phyloP scores from a whole-genome alignment of 1,139 yeast genomes.

The Nakaseomyces sp. region DNA sequence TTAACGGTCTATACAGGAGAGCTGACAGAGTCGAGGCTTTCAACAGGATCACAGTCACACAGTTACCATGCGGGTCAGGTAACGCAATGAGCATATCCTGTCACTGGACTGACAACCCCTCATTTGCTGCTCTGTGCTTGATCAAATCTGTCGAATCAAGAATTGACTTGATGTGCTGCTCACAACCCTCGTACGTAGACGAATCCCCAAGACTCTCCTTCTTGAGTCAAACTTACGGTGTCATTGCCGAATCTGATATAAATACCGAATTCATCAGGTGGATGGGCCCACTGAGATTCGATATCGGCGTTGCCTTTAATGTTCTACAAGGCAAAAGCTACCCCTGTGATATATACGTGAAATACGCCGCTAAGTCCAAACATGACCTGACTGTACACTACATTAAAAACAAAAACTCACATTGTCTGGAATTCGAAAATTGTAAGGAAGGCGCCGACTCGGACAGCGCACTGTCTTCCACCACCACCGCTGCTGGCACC shows the following conservation, averaged over 20 bases:
- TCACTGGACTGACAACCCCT: constrained; percentile 62
- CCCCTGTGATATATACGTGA: constrained; percentile 76
- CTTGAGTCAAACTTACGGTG: constrained; percentile 77
- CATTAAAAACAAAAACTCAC: constrained; percentile 31
- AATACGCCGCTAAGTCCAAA: constrained; percentile 50
- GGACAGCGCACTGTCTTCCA: background rate
- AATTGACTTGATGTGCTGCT: constrained; percentile 76
- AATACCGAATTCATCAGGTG: constrained; percentile 88
- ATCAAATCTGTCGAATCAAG: constrained; percentile 60
- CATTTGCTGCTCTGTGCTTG: constrained; percentile 59
- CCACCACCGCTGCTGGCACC: background rate
- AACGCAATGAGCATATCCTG: constrained; percentile 83
- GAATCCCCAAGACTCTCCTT: constrained; percentile 51
- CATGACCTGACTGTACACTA: constrained; percentile 47
- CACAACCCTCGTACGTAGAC: constrained; percentile 40
- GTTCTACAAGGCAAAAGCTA: constrained; percentile 52
- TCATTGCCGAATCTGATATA: constrained; percentile 87
- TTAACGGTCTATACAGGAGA: constrained; percentile 68
- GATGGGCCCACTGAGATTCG: constrained; percentile 81
- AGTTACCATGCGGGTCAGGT: constrained; percentile 93
- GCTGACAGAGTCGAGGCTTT: constrained; percentile 59
- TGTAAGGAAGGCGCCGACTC: background rate
- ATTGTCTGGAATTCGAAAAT: constrained; percentile 6
- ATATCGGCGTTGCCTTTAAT: constrained; percentile 63
- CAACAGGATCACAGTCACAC: constrained; percentile 60